Base-by-base conservation (phyloP, 73 alveolate genomes). In the Tetrahymena borealis region DNA sequence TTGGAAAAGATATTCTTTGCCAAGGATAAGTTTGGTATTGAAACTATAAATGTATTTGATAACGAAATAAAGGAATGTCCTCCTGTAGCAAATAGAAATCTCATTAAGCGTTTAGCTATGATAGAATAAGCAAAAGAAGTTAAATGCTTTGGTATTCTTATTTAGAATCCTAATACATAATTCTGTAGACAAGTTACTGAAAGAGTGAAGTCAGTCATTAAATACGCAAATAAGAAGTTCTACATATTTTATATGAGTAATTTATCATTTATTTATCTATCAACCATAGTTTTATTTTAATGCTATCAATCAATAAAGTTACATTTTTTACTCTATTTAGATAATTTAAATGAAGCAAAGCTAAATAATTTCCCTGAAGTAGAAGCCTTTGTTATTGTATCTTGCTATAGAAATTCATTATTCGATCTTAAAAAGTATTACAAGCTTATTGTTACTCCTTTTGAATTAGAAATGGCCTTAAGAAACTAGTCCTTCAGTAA, bases 331-430 rank as follows among this genome's bases (percentile, higher is more conserved):
- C 7, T 24, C 10, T 79, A n/a, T 16, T 79, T 79, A 79, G 91
- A 36, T 36, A 79, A 42, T 39, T 90, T 93, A 33, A 93, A 79
- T 93, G 95, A 93, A 18, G 91, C 95, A 11, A 93, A 93, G 32
- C 32, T 93, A 0, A 90, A 92, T 9, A 93, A 93, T 39, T 93
- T 93, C 91, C 95, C 95, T 39, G 95, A 93, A 39, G 91, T 93
- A n/a, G 95, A 93, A 13, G 93, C 93, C 38, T 93, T 79, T 90
- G 91, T 93, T n/a, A 85, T 93, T 0, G 78, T 93, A 2, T 41
- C 91, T 13, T 93, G 95, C 33, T 93, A 85, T 32, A 79, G 91
- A 79, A 85, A 93, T 40, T 79, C 91, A 9, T 39, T 93, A n/a
- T 78, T 93, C 32, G 95, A 93, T 39, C 90, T 92, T 33, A 93